Percentiles rank a stretch among this genome's conserved stretches.
Conservation (phyloP, 306 rosid genomes). For the Dalbergia oliveri region DNA sequence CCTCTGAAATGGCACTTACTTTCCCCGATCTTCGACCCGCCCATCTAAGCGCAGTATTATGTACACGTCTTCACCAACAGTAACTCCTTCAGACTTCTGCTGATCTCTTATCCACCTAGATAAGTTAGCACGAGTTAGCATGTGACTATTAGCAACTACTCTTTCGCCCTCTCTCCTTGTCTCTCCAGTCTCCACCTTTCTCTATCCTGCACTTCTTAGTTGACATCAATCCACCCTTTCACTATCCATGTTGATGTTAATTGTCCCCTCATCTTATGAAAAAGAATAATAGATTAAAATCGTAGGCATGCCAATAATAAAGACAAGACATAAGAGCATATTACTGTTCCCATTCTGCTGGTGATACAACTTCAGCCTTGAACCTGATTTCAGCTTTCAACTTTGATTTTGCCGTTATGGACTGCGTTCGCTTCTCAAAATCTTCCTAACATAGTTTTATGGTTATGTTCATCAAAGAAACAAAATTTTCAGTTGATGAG, state of each 20-base stretch:
- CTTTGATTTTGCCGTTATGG: slow-evolving; percentile 81
- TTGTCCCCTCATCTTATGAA: not conserved
- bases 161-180: slow-evolving; percentile 7
- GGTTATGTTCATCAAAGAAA: slow-evolving; percentile 43
- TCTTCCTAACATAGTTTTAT: slow-evolving; percentile 75
- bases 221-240: not conserved
- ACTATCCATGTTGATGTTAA: slow-evolving; percentile 28
- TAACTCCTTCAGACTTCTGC: slow-evolving; percentile 90
- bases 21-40: slow-evolving; percentile 96
- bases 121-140: slow-evolving; percentile 39
- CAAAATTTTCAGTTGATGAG: slow-evolving; percentile 24
- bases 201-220: too few relatives aligned
- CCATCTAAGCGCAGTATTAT: slow-evolving; percentile 92
- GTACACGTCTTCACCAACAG: slow-evolving; percentile 90
- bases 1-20: slow-evolving; percentile 59
- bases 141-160: slow-evolving; percentile 32
- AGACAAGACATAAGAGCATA: slow-evolving; percentile 39
- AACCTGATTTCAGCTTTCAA: slow-evolving; percentile 94
- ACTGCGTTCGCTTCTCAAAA: slow-evolving; percentile 90
- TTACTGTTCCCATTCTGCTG: slow-evolving; percentile 96
- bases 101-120: slow-evolving; percentile 95
- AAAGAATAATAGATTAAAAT: slow-evolving; percentile 6
- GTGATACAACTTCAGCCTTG: slow-evolving; percentile 87
- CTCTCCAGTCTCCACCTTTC: too few relatives aligned
- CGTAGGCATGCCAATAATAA: slow-evolving; percentile 4